These are phyloP conservation scores for Tuber melanosporum DNA, from an alignment of 495 filamentous ascomycete species.

Conservation along the genomic window DNA sequence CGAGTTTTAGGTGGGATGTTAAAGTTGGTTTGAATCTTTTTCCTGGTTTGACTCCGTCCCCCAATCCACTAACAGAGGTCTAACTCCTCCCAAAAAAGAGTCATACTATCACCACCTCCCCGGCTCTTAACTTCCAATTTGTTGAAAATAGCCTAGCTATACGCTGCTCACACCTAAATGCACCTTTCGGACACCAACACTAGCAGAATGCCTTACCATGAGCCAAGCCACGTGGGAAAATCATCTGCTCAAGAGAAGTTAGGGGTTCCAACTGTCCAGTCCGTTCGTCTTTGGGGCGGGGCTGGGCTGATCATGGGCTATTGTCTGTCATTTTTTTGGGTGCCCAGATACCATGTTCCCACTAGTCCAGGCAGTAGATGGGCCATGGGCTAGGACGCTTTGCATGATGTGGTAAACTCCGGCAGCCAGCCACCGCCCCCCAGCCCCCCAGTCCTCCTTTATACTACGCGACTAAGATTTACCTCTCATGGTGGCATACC, in stretches of 20 bases:
- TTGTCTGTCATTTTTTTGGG: background rate
- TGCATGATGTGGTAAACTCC: no score
- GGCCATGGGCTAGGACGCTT: no score
- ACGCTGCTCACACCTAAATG: background rate
- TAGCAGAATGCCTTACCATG: background rate
- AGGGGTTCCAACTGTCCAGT: background rate
- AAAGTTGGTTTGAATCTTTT: background rate
- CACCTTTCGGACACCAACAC: background rate
- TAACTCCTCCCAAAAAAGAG: background rate
- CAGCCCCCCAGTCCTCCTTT: no score
- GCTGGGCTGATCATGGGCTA: background rate
- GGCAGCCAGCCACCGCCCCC: no score
- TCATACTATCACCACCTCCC: background rate
- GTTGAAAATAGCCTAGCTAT: background rate
- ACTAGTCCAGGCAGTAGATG: no score
- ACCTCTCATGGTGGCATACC: no score
- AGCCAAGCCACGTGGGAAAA: background rate
- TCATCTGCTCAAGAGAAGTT: background rate
- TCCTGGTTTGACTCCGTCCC: background rate
- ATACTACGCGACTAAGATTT: no score
- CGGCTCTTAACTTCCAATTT: background rate
- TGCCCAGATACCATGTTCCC: no score
- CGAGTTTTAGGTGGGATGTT: background rate
- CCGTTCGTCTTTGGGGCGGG: no score
- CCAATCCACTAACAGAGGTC: background rate